A percentile compares a stretch with the other conserved stretches of the same genome.
Conservation (phyloP, 1,284 basidiomycete genomes). For the Afroboletus lepidellus region DNA sequence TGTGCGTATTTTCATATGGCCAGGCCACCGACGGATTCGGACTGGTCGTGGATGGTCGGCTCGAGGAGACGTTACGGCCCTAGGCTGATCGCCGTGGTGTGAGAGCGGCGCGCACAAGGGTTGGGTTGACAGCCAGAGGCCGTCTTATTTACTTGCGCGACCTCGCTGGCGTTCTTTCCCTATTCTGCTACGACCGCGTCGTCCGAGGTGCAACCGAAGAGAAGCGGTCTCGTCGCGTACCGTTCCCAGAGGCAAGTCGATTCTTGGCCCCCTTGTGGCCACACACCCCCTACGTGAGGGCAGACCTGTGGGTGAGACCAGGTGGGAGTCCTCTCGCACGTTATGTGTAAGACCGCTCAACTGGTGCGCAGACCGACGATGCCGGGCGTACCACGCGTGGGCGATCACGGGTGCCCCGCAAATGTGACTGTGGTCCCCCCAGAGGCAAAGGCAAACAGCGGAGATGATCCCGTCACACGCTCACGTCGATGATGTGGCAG, state of each 20-base stretch:
- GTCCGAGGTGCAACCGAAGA: slow-evolving; percentile 3
- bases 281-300: too few relatives aligned
- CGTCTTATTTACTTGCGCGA: background rate
- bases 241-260: too few relatives aligned
- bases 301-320: too few relatives aligned
- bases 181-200: slow-evolving; percentile 4
- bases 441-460: slow-evolving; percentile 10
- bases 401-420: too few relatives aligned
- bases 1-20: slow-evolving; percentile 3
- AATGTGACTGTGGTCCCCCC: too few relatives aligned
- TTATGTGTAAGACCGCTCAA: too few relatives aligned
- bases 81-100: slow-evolving; percentile 26
- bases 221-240: too few relatives aligned
- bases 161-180: slow-evolving; percentile 13
- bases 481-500: slow-evolving; percentile 4
- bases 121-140: slow-evolving; percentile 14
- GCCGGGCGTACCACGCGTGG: too few relatives aligned
- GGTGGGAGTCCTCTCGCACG: too few relatives aligned
- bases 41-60: background rate
- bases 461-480: slow-evolving; percentile 7
- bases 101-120: slow-evolving; percentile 19
- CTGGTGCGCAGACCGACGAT: too few relatives aligned
- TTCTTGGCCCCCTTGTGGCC: too few relatives aligned
- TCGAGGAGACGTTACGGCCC: background rate
- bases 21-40: background rate